Conservation (phyloP, 2,329 filamentous ascomycete species). For the Fusarium secorum region DNA sequence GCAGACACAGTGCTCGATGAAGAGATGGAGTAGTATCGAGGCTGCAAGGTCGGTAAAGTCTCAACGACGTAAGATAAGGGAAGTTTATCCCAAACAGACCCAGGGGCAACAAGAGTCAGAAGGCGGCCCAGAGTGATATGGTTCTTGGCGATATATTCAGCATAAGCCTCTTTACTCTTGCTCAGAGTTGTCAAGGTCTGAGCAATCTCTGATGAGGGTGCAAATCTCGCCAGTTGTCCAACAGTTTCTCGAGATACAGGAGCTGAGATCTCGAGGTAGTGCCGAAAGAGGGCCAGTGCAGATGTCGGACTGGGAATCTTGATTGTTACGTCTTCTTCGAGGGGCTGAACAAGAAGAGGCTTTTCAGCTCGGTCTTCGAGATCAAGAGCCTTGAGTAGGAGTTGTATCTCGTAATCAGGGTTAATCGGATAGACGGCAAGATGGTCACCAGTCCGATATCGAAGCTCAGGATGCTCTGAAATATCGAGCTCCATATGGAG, state of each 20-base stretch:
- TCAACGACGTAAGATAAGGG: constrained; percentile 62
- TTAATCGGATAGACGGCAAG: constrained; percentile 52
- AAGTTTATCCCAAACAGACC: constrained; percentile 32
- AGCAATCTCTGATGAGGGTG: constrained; percentile 57
- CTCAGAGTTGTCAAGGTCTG: constrained; percentile 4
- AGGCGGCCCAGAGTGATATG: constrained; percentile 41
- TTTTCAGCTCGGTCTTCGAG: constrained; percentile 29
- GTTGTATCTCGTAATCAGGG: constrained; percentile 45
- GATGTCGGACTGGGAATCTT: constrained; percentile 52
- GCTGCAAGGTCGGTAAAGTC: constrained; percentile 58
- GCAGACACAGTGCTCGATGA: constrained; percentile 55
- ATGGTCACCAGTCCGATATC: constrained; percentile 53
- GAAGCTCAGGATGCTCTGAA: constrained; percentile 37
- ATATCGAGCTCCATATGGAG: constrained; percentile 51
- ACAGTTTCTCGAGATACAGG: constrained; percentile 52
- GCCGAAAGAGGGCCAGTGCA: constrained; percentile 49
- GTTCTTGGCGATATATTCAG: constrained; percentile 29
- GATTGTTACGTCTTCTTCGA: constrained; percentile 26
- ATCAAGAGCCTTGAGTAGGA: constrained; percentile 44
- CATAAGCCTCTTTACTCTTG: constrained; percentile 35
- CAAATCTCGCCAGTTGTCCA: constrained; percentile 52
- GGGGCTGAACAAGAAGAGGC: constrained; percentile 36
- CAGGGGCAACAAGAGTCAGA: constrained; percentile 25
- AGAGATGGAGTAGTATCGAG: constrained; percentile 69
- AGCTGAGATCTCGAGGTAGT: constrained; percentile 55